Evolutionary conservation across 2,329 filamentous ascomycete species (phyloP).

Genomic region (Pestalotiopsis sp.): DNA sequence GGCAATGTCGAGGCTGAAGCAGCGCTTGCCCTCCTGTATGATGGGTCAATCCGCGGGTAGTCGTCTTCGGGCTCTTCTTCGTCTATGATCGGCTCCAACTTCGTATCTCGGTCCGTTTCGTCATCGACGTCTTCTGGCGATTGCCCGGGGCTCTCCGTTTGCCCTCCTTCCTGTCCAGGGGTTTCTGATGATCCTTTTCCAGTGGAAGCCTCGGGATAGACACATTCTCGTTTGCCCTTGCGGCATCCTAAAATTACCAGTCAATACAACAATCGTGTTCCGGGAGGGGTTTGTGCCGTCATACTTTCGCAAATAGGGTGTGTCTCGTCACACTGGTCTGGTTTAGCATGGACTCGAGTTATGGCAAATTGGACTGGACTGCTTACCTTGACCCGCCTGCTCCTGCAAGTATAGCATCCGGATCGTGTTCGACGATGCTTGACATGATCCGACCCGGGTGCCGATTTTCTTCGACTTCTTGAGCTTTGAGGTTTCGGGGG

Average conservation of each 20-base stretch:
- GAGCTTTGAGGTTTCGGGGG: constrained; percentile 45
- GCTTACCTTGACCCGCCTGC: constrained; percentile 77
- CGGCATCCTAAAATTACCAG: constrained; percentile 67
- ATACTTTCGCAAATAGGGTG: constrained; percentile 83
- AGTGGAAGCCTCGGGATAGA: constrained; percentile 75
- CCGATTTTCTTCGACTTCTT: constrained; percentile 52
- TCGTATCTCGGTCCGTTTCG: constrained; percentile 42
- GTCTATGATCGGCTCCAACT: constrained; percentile 56
- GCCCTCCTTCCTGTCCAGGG: constrained; percentile 40
- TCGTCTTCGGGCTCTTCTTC: constrained; percentile 50
- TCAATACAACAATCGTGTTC: constrained; percentile 13
- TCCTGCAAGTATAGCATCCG: constrained; percentile 90
- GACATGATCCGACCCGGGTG: constrained; percentile 65
- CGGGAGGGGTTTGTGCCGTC: constrained; percentile 23
- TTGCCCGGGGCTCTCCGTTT: constrained; percentile 52
- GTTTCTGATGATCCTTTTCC: constrained; percentile 39
- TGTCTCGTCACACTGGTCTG: constrained; percentile 81
- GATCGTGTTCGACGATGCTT: constrained; percentile 94
- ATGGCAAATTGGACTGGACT: neutral
- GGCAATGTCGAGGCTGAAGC: constrained; percentile 38
- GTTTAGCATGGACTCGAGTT: constrained; percentile 26
- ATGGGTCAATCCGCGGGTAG: constrained; percentile 20
- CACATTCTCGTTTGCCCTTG: constrained; percentile 88
- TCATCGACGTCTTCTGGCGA: constrained; percentile 55
- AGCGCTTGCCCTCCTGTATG: constrained; percentile 37